Evolutionary conservation across 1,139 yeast species (phyloP), one percentile per base, ranked within the genome.

Genomic region (Ogataea hybrid): DNA sequence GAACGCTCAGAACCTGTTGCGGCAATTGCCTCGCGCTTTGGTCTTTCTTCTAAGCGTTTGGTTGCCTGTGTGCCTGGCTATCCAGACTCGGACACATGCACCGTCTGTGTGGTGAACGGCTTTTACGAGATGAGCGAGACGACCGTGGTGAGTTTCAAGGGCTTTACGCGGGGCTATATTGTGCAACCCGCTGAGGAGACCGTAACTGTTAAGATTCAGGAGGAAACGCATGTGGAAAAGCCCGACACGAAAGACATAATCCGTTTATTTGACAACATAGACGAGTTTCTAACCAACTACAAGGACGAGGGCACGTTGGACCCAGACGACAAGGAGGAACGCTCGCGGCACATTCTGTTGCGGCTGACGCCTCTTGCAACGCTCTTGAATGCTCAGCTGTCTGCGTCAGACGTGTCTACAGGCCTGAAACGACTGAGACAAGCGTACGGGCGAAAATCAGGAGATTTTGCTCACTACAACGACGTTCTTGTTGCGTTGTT

Each of bases 331-430:
- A 32, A 18, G 17, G 48, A 44, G 32, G 42, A n/a, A 37, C 57
- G 17, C 31, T 47, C 57, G 50, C 58, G 49, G 25, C 56, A 50
- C 7, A 70, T 72, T 45, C 63, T 81, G 12, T 58, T 79, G 28
- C 67, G 77, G 2, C 63, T 81, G 29, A 75, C 82, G 15, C 90
- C 89, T 0, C 60, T 82, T 41, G 81, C 87, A 0, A 76, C 75
- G 50, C 71, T 82, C 0, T 64, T 82, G 11, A 75, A 69, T 51
- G 58, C 76, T 33, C 85, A 80, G 53, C 35, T 60, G 5, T 51
- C 58, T 0, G 42, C 54, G 1, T 25, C 30, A 2, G 56, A 50
- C 10, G 48, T 51, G 17, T 18, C 48, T 1, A 33, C 39, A 7
- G 57, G 56, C 2, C 37, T 58, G 9, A 27, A 43, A 10, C 38